phyloP scores from a whole-genome alignment of 306 rosid genomes.

The Castanea sativa region DNA sequence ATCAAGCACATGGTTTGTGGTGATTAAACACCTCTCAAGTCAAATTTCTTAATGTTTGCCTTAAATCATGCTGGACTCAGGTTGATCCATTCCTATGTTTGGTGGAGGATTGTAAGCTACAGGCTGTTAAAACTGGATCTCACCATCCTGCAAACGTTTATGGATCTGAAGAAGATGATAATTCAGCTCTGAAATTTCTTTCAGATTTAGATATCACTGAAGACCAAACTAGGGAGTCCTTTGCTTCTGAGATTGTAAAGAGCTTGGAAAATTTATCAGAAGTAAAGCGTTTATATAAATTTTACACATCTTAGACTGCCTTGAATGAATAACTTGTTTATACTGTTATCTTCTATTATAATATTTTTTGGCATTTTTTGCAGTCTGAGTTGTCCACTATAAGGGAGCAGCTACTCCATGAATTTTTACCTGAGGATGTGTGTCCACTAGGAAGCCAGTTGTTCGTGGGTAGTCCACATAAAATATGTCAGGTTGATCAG shows the following conservation, averaged over 20 bases:
- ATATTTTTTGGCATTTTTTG: background rate
- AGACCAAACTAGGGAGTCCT: slow-evolving; percentile 1
- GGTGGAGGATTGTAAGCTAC: background rate
- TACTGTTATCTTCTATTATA: background rate
- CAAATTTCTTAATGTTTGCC: background rate
- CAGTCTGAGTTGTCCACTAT: slow-evolving; percentile 45
- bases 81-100: slow-evolving; percentile 9
- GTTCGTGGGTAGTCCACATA: slow-evolving; percentile 31
- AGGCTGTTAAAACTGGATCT: background rate
- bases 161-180: background rate
- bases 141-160: background rate
- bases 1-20: slow-evolving; percentile 23
- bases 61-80: background rate
- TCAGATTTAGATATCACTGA: background rate
- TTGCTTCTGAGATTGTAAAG: slow-evolving; percentile 1
- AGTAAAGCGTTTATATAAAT: background rate
- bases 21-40: background rate
- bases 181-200: background rate
- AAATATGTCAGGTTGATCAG: slow-evolving; percentile 38
- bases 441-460: slow-evolving; percentile 66
- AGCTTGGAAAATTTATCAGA: slow-evolving; percentile 3
- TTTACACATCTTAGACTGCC: background rate
- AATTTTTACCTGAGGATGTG: slow-evolving; percentile 60
- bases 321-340: background rate
- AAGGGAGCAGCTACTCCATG: slow-evolving; percentile 57